Evolutionary conservation across 352 stramenopile genomes (phyloP).

Genomic region (Elongisporangium prolatum): DNA sequence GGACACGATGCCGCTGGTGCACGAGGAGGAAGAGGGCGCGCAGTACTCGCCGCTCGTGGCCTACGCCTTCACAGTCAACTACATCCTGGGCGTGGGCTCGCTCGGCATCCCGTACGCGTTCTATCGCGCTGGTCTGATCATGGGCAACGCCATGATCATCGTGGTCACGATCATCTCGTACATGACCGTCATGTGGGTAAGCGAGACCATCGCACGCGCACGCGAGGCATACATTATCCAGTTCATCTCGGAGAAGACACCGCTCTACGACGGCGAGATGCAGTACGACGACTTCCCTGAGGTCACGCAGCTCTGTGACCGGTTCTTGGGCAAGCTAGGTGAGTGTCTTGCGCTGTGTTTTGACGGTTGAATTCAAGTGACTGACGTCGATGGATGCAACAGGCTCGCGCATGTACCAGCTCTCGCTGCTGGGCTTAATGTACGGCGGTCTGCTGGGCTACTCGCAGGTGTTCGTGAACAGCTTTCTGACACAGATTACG

Average conservation of each 20-base stretch:
- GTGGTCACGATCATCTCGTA: slow-evolving; percentile 81
- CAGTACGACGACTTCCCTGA: slow-evolving; percentile 67
- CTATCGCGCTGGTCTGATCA: slow-evolving; percentile 67
- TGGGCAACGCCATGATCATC: slow-evolving; percentile 71
- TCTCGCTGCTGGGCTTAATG: slow-evolving; percentile 85
- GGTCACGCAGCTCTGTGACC: slow-evolving; percentile 74
- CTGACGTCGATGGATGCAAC: not conserved
- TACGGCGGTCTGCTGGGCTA: slow-evolving; percentile 87
- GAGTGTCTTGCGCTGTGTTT: not conserved
- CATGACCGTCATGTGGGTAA: slow-evolving; percentile 89
- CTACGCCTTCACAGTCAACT: slow-evolving; percentile 91
- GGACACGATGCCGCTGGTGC: slow-evolving; percentile 42
- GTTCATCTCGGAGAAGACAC: slow-evolving; percentile 29
- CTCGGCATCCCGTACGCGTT: slow-evolving; percentile 88
- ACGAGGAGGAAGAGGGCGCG: slow-evolving; percentile 8
- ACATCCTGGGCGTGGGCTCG: slow-evolving; percentile 90
- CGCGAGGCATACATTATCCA: slow-evolving; percentile 34
- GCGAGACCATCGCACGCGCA: slow-evolving; percentile 62
- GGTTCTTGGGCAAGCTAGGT: slow-evolving; percentile 47
- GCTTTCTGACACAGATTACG: slow-evolving; percentile 65
- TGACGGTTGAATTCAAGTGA: not conserved
- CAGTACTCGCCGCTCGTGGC: slow-evolving; percentile 74
- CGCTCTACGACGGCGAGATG: slow-evolving; percentile 11
- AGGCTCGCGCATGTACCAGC: slow-evolving; percentile 75
- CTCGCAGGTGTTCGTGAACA: slow-evolving; percentile 90